These are phyloP conservation scores for Suillus plorans DNA, from an alignment of 768 basidiomycete species.

Conservation along the genomic window DNA sequence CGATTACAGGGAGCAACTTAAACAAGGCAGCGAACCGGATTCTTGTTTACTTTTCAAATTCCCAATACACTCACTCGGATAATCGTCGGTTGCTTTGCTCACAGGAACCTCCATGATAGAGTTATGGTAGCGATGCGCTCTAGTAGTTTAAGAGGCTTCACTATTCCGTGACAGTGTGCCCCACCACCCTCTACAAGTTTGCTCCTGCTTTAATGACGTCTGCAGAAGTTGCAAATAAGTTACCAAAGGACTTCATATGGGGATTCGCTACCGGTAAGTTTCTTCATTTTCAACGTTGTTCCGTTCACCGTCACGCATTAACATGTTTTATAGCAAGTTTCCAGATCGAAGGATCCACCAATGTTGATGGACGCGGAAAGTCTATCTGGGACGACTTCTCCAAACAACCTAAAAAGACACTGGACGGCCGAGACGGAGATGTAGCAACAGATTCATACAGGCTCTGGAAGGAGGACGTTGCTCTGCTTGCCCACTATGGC, in stretches of 20 bases:
- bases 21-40: not conserved
- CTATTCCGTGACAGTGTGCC: constrained; percentile 20
- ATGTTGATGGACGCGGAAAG: constrained; percentile 60
- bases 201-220: constrained; percentile 21
- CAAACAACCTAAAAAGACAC: constrained; percentile 62
- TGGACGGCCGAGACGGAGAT: constrained; percentile 66
- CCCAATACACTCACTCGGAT: constrained; percentile 36
- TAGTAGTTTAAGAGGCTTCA: constrained; percentile 39
- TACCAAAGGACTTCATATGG: constrained; percentile 65
- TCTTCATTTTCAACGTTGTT: not conserved
- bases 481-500: constrained; percentile 60
- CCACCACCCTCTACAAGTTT: constrained; percentile 33
- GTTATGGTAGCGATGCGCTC: constrained; percentile 26
- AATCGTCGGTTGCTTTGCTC: constrained; percentile 44
- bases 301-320: constrained; percentile 2
- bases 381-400: constrained; percentile 79
- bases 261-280: constrained; percentile 64
- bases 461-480: constrained; percentile 66
- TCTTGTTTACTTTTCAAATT: not conserved
- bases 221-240: constrained; percentile 35
- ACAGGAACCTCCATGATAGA: constrained; percentile 21
- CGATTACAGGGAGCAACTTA: not conserved
- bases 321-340: constrained; percentile 50
- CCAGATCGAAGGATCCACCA: constrained; percentile 71
- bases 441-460: constrained; percentile 72